These are phyloP conservation scores for Gossypium raimondii DNA, from an alignment of 345 rosid species.

Conservation along the genomic window DNA sequence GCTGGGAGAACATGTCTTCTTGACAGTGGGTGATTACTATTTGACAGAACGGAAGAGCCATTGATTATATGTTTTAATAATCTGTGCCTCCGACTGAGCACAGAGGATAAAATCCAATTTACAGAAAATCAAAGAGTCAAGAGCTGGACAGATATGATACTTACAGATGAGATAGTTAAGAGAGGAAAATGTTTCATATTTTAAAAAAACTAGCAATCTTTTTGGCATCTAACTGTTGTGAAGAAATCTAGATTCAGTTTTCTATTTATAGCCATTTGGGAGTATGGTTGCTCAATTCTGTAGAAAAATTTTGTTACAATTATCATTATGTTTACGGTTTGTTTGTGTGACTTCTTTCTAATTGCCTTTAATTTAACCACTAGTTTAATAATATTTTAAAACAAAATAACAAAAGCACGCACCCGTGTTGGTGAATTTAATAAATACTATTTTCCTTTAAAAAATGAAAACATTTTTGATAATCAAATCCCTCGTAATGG, in stretches of 20 bases:
- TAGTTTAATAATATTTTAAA: too few species aligned
- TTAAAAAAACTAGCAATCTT: not conserved
- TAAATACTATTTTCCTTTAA: too few species aligned
- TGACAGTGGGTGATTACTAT: constrained; percentile 50
- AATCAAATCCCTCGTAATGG: too few species aligned
- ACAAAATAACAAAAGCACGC: too few species aligned
- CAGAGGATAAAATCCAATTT: not conserved
- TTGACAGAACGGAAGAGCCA: not conserved
- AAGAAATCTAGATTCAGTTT: not conserved
- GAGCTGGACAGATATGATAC: not conserved
- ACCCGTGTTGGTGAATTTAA: too few species aligned
- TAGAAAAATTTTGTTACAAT: not conserved
- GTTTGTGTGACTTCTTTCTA: too few species aligned
- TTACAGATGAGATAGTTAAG: not conserved
- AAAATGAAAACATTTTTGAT: too few species aligned
- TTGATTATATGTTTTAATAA: not conserved
- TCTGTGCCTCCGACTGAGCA: not conserved
- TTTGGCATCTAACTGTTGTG: not conserved
- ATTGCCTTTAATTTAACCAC: too few species aligned
- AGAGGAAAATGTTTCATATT: not conserved
- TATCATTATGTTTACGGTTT: too few species aligned
- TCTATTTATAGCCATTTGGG: not conserved
- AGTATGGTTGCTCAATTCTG: not conserved
- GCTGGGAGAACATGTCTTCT: constrained; percentile 56
- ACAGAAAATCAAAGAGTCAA: not conserved